These are phyloP conservation scores for Artomyces pyxidatus DNA, from an alignment of 768 basidiomycete species.

Conservation along the genomic window DNA sequence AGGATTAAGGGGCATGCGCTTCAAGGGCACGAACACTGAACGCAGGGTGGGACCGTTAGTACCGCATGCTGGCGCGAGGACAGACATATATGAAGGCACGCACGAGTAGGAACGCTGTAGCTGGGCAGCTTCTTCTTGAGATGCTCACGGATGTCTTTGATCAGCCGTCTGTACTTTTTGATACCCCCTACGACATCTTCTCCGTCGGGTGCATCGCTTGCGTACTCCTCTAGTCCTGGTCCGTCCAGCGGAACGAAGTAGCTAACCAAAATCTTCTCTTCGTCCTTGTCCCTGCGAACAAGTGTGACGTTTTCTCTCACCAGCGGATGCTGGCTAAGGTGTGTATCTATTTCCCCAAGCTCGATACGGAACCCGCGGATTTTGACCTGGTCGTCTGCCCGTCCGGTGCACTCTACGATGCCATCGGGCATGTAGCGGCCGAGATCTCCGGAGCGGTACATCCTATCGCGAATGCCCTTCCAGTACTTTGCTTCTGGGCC, in stretches of 20 bases:
- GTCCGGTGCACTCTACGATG: constrained; percentile 91
- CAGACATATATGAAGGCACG: constrained; percentile 27
- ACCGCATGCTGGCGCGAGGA: no score
- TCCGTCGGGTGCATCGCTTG: constrained; percentile 49
- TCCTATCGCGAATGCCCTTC: constrained; percentile 93
- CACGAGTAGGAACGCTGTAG: constrained; percentile 88
- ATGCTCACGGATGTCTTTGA: constrained; percentile 90
- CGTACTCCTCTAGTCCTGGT: constrained; percentile 55
- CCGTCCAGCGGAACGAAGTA: constrained; percentile 91
- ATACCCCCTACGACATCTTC: constrained; percentile 68
- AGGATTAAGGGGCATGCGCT: constrained; percentile 94
- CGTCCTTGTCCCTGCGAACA: constrained; percentile 94
- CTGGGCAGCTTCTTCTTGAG: constrained; percentile 94
- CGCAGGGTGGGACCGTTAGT: constrained; percentile 2
- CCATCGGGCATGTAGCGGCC: constrained; percentile 92
- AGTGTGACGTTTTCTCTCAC: constrained; percentile 98
- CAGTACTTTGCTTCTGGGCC: constrained; percentile 76
- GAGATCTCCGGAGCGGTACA: constrained; percentile 97
- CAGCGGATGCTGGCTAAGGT: constrained; percentile 86
- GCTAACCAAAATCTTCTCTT: constrained; percentile 96
- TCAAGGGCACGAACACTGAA: constrained; percentile 87
- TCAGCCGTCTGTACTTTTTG: constrained; percentile 74
- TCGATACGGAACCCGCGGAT: constrained; percentile 99
- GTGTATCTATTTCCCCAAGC: constrained; percentile 94
- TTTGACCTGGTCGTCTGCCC: constrained; percentile 98